A percentile compares a stretch with the other conserved stretches of the same genome.
These are phyloP conservation scores for Daldinia concentrica DNA, from an alignment of 495 filamentous ascomycete genomes.

Conservation along the genomic window DNA sequence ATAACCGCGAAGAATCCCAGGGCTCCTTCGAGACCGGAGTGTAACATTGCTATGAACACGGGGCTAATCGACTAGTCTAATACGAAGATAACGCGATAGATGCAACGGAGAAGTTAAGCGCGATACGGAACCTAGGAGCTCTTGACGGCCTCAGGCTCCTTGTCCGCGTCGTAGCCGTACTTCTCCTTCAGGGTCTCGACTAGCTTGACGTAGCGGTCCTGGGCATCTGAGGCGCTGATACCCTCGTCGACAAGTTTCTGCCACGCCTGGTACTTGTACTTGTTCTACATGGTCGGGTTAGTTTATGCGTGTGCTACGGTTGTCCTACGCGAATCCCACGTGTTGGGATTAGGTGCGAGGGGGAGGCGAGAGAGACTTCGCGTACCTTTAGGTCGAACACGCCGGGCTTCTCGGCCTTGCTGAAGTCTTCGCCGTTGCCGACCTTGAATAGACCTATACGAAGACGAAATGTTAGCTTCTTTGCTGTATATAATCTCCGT, in stretches of 20 bases:
- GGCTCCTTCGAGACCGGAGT: neutral
- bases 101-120: neutral
- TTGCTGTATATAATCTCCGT: neutral
- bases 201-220: conserved; percentile 77
- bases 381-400: conserved; percentile 68
- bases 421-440: conserved; percentile 59
- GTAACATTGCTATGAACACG: conserved; percentile 19
- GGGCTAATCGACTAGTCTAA: conserved; percentile 2
- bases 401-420: conserved; percentile 54
- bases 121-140: conserved; percentile 25
- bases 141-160: conserved; percentile 64
- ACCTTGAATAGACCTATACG: conserved; percentile 62
- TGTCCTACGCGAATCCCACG: neutral
- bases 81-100: neutral
- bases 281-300: conserved; percentile 61
- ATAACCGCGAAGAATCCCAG: conserved; percentile 5
- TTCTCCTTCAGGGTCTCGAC: conserved; percentile 74
- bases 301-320: neutral
- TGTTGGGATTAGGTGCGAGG: neutral
- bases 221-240: conserved; percentile 67
- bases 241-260: conserved; percentile 67
- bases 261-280: conserved; percentile 83
- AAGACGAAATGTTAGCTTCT: conserved; percentile 17
- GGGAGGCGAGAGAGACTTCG: neutral
- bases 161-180: conserved; percentile 68